phyloP scores from a whole-genome alignment of 208 protist genomes.

The Trypanosoma avium region DNA sequence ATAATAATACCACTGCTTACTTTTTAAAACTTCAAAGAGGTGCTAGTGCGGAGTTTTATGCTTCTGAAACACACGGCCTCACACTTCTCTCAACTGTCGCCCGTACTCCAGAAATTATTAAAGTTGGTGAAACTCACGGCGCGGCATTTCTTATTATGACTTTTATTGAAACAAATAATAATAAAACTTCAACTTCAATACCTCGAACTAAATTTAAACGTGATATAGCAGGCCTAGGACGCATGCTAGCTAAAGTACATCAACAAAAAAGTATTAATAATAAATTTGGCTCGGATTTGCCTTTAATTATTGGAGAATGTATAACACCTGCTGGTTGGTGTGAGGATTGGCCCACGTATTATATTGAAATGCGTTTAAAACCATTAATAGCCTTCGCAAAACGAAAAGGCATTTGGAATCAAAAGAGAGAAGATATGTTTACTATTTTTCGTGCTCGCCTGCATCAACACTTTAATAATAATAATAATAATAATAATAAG shows the following conservation, averaged over 20 bases:
- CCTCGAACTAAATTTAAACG: not conserved
- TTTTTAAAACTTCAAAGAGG: conserved; percentile 30
- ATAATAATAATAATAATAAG: not conserved
- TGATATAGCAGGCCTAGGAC: conserved; percentile 15
- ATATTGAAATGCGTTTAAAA: conserved; percentile 12
- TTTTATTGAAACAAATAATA: no score
- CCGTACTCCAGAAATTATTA: conserved; percentile 18
- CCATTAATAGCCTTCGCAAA: conserved; percentile 21
- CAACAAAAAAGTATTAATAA: conserved; percentile 17
- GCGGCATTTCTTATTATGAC: conserved; percentile 22
- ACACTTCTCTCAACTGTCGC: conserved; percentile 16
- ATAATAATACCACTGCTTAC: conserved; percentile 12
- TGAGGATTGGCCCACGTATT: conserved; percentile 24
- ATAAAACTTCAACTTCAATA: no score
- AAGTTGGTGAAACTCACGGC: conserved; percentile 10
- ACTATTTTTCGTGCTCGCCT: conserved; percentile 25
- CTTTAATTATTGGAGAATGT: not conserved
- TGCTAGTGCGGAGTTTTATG: conserved; percentile 7
- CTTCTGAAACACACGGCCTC: conserved; percentile 25
- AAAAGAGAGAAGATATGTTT: conserved; percentile 10
- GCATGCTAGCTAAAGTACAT: conserved; percentile 21
- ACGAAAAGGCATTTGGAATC: conserved; percentile 20
- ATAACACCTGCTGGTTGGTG: conserved; percentile 12
- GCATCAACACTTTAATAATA: not conserved
- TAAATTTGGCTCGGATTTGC: conserved; percentile 19